Evolutionary conservation across 805 yeast species (phyloP).

Genomic region (Ogataea haglerorum): DNA sequence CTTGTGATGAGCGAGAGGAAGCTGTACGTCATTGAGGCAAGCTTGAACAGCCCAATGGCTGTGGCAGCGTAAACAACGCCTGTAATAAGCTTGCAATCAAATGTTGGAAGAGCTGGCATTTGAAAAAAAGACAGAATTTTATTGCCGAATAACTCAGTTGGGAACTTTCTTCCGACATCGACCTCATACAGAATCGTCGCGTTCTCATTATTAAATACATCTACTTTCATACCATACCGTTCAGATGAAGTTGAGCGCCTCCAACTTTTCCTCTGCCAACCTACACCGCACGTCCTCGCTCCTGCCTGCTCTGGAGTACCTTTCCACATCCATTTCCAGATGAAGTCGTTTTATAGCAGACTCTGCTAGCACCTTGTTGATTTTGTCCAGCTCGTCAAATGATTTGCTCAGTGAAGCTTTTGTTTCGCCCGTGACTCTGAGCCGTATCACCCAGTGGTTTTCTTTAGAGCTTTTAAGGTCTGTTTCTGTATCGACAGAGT

Average conservation of each 20-base stretch:
- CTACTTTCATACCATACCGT: not conserved
- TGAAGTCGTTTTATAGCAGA: constrained; percentile 20
- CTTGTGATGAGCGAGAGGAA: constrained; percentile 54
- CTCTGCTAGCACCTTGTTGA: constrained; percentile 19
- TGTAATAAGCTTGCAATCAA: constrained; percentile 4
- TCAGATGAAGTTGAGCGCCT: constrained; percentile 43
- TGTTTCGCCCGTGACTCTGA: constrained; percentile 21
- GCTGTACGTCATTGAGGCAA: constrained; percentile 49
- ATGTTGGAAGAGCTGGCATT: constrained; percentile 1
- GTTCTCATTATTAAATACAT: too few relatives aligned
- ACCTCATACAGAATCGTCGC: too few relatives aligned
- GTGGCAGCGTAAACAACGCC: constrained; percentile 39
- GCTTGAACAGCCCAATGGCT: constrained; percentile 60
- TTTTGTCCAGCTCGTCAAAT: constrained; percentile 24
- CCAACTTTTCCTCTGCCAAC: constrained; percentile 43
- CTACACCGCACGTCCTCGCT: constrained; percentile 27
- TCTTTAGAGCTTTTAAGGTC: constrained; percentile 10
- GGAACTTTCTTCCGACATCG: not conserved
- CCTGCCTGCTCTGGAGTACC: constrained; percentile 22
- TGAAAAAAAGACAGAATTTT: not conserved
- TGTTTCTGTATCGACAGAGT: not conserved
- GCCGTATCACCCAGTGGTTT: constrained; percentile 31
- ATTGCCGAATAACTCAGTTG: not conserved
- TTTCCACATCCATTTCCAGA: constrained; percentile 28
- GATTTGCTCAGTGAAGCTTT: constrained; percentile 15